A percentile compares a stretch with the other conserved stretches of the same genome.
phyloP scores from a whole-genome alignment of 2,329 filamentous ascomycete species.

The Trichoderma harzianum region DNA sequence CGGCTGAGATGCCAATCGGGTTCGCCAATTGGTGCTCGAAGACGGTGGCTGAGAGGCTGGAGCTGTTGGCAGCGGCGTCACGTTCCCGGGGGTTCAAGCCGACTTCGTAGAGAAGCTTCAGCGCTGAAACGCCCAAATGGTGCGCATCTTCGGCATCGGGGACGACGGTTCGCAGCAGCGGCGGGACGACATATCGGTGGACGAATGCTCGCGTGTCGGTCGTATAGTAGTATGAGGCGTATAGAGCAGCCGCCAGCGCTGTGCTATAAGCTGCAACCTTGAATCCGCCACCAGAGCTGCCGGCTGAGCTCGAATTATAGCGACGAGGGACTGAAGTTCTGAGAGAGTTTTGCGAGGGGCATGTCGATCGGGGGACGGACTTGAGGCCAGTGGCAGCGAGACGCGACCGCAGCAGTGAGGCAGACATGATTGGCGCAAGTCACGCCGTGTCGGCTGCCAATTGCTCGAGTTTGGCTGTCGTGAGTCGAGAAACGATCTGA shows the following conservation, averaged over 20 bases:
- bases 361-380: background rate
- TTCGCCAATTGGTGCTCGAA: slow-evolving; percentile 78
- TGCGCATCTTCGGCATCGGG: slow-evolving; percentile 91
- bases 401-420: slow-evolving; percentile 16
- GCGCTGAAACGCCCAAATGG: slow-evolving; percentile 65
- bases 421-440: slow-evolving; percentile 19
- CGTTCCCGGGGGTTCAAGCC: slow-evolving; percentile 82
- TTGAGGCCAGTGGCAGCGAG: slow-evolving; percentile 7
- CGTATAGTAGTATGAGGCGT: slow-evolving; percentile 61
- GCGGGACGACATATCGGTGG: slow-evolving; percentile 66
- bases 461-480: slow-evolving; percentile 7
- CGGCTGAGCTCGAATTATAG: slow-evolving; percentile 8
- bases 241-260: slow-evolving; percentile 40
- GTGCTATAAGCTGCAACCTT: slow-evolving; percentile 41
- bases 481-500: background rate
- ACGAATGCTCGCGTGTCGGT: slow-evolving; percentile 71
- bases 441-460: slow-evolving; percentile 22
- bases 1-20: slow-evolving; percentile 91
- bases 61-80: slow-evolving; percentile 37
- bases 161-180: slow-evolving; percentile 61
- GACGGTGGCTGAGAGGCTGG: slow-evolving; percentile 47
- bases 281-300: background rate
- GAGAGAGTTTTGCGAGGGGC: background rate
- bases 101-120: slow-evolving; percentile 71
- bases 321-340: slow-evolving; percentile 1